phyloP scores from a whole-genome alignment of 805 yeast species.

The Monosporozyma servazzii region DNA sequence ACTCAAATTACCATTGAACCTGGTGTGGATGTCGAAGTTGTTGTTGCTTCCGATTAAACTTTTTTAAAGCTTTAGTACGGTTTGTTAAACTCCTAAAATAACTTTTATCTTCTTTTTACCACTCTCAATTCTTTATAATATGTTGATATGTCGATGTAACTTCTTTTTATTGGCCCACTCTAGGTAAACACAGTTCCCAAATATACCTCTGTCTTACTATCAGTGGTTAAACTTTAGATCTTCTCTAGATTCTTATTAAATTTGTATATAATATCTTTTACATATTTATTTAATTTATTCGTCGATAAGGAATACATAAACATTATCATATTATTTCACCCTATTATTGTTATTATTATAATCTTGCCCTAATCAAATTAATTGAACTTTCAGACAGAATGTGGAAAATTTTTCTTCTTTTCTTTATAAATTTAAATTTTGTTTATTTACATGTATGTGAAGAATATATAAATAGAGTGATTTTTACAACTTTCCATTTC shows the following conservation, averaged over 20 bases:
- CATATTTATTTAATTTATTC: not conserved
- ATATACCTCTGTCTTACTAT: conserved; percentile 34
- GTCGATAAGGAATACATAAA: not conserved
- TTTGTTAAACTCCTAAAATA: not conserved
- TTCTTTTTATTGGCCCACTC: conserved; percentile 26
- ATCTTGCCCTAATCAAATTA: not conserved
- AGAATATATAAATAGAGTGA: not conserved
- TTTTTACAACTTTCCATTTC: not conserved
- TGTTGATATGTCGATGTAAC: not conserved
- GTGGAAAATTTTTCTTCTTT: not conserved
- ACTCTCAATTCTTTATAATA: not conserved
- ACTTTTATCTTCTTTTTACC: not conserved
- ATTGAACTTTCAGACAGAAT: not conserved
- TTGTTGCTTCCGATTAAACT: conserved; percentile 46
- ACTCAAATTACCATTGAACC: conserved; percentile 98
- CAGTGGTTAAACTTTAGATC: conserved; percentile 27
- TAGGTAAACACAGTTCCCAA: conserved; percentile 31
- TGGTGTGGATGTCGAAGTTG: conserved; percentile 96
- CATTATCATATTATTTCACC: not conserved
- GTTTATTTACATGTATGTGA: not conserved
- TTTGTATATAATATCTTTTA: conserved; percentile 1
- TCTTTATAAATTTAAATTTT: not conserved
- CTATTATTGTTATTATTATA: not conserved
- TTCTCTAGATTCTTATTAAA: not conserved
- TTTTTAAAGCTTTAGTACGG: not conserved